A percentile compares a stretch with the other conserved stretches of the same genome.
phyloP scores from a whole-genome alignment of 805 yeast genomes.

The Candida endomychidarum region DNA sequence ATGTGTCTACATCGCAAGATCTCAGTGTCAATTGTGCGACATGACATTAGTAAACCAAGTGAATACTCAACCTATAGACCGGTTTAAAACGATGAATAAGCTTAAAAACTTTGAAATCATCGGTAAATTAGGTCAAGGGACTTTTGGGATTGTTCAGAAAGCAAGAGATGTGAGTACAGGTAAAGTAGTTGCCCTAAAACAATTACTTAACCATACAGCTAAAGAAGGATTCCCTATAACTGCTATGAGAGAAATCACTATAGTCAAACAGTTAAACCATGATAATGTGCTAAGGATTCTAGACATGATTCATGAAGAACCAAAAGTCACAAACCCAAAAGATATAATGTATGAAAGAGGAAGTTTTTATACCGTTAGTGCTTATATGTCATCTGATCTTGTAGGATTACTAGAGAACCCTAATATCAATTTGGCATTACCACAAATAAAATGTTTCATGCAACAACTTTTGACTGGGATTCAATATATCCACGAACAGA shows the following conservation, averaged over 20 bases:
- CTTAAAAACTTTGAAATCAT: constrained; percentile 33
- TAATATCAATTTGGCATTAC: constrained; percentile 52
- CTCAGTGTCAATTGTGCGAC: background rate
- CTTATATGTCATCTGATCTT: constrained; percentile 89
- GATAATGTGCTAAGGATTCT: constrained; percentile 70
- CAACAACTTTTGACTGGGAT: constrained; percentile 76
- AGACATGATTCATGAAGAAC: constrained; percentile 63
- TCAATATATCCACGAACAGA: constrained; percentile 68
- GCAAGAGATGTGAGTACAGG: constrained; percentile 59
- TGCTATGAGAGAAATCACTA: constrained; percentile 87
- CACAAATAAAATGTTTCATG: constrained; percentile 83
- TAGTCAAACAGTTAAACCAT: constrained; percentile 69
- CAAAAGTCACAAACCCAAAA: constrained; percentile 31
- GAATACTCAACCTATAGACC: constrained; percentile 12
- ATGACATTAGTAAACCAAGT: constrained; percentile 5
- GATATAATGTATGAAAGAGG: constrained; percentile 40
- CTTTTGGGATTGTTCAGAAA: constrained; percentile 73
- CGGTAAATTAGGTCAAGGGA: constrained; percentile 45
- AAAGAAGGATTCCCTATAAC: constrained; percentile 90
- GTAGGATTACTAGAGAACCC: constrained; percentile 89
- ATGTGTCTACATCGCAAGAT: background rate
- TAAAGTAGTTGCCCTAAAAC: constrained; percentile 80
- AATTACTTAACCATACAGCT: constrained; percentile 72
- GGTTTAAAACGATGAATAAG: constrained; percentile 32
- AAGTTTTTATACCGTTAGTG: constrained; percentile 80